Evolutionary conservation across 2,329 filamentous ascomycete genomes (phyloP).

Genomic region (Lachnellula arida): DNA sequence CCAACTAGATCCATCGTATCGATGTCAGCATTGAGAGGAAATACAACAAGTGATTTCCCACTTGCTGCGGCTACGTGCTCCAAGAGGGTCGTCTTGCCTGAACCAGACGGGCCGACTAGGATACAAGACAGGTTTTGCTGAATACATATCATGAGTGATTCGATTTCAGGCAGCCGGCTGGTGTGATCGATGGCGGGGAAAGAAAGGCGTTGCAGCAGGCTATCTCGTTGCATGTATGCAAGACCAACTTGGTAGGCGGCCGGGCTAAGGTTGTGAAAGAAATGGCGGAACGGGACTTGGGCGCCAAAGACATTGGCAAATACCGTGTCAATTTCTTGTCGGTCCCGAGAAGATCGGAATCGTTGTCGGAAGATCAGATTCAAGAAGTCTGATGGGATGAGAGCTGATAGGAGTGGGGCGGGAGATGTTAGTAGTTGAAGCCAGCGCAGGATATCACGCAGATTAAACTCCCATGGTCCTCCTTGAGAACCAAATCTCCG

Average conservation of each 20-base stretch:
- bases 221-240: constrained; percentile 61
- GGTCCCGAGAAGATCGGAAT: constrained; percentile 71
- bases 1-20: constrained; percentile 97
- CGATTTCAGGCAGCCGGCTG: constrained; percentile 64
- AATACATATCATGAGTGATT: constrained; percentile 83
- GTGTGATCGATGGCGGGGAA: constrained; percentile 48
- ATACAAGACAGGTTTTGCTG: constrained; percentile 86
- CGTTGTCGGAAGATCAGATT: constrained; percentile 80
- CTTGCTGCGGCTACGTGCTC: constrained; percentile 73
- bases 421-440: constrained; percentile 63
- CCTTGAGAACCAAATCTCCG: constrained; percentile 57
- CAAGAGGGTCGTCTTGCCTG: constrained; percentile 79
- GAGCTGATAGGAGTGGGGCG: constrained; percentile 56
- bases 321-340: constrained; percentile 57
- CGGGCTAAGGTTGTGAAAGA: constrained; percentile 66
- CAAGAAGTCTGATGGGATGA: constrained; percentile 66
- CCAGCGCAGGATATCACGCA: constrained; percentile 88
- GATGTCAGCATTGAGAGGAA: constrained; percentile 89
- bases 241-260: constrained; percentile 74
- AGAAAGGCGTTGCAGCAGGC: constrained; percentile 45
- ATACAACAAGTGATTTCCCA: constrained; percentile 72
- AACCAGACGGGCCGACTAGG: constrained; percentile 77
- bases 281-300: constrained; percentile 47
- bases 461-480: constrained; percentile 92
- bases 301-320: constrained; percentile 60